Evolutionary conservation across 768 basidiomycete genomes (phyloP).

Genomic region (Udeniomyces megalosporus): DNA sequence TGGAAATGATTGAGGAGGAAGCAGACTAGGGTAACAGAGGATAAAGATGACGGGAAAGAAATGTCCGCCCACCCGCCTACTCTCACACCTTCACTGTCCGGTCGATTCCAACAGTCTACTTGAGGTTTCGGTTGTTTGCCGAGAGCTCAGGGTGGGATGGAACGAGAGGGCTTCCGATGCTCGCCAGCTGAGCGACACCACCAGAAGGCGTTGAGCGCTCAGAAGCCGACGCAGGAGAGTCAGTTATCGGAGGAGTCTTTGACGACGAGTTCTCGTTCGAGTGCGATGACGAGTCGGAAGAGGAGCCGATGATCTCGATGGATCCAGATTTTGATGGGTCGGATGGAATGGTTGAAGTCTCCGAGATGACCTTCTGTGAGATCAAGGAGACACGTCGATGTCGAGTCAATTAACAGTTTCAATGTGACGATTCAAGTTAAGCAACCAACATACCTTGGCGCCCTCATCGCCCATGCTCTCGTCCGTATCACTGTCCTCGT

Average conservation of each 20-base stretch:
- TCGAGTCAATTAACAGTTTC: too few species aligned
- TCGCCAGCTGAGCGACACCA: not conserved
- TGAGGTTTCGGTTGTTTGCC: not conserved
- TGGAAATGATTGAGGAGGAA: too few species aligned
- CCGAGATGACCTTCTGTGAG: not conserved
- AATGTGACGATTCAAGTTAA: too few species aligned
- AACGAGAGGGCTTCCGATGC: not conserved
- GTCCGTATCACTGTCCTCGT: conserved; percentile 22
- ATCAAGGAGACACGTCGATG: not conserved
- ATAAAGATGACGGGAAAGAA: too few species aligned
- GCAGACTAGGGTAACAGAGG: too few species aligned
- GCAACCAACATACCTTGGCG: not conserved
- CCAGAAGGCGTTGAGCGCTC: conserved; percentile 17
- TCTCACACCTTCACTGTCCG: conserved; percentile 11
- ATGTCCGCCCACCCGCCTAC: too few species aligned
- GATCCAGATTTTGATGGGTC: not conserved
- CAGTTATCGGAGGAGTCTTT: not conserved
- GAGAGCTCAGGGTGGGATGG: conserved; percentile 3
- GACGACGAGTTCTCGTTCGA: conserved; percentile 18
- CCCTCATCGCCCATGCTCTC: conserved; percentile 12
- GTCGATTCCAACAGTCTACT: not conserved
- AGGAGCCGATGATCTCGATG: not conserved
- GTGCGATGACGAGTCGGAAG: conserved; percentile 24
- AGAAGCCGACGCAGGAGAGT: conserved; percentile 18
- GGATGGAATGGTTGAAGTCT: not conserved